phyloP scores from a whole-genome alignment of 192 early-diverging fungal genomes.

The Backusella westeae region DNA sequence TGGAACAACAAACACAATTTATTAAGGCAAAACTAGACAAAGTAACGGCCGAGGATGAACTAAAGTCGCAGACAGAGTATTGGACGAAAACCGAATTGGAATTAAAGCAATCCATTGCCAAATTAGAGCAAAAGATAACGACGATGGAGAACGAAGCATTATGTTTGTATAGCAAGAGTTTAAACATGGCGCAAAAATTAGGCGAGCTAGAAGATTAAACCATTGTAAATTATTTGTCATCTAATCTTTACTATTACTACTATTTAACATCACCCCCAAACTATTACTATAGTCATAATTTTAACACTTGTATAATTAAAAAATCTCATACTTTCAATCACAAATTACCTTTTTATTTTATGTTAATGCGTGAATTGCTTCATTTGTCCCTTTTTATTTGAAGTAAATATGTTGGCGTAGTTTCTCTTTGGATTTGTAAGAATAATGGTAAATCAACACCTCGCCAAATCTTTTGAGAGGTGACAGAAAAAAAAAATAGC shows the following conservation, averaged over 20 bases:
- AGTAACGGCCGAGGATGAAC: not conserved
- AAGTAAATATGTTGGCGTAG: not conserved
- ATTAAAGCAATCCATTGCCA: not conserved
- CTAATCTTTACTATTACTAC: not conserved
- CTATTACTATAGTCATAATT: not conserved
- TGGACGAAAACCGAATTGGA: not conserved
- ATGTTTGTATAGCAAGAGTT: constrained; percentile 12
- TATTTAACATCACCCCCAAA: not conserved
- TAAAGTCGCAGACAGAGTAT: not conserved
- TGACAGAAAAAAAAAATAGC: too few species aligned
- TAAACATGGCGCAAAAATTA: constrained; percentile 14
- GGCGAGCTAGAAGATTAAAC: constrained; percentile 10
- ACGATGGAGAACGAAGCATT: constrained; percentile 11
- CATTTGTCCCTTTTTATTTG: not conserved
- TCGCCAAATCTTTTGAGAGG: too few species aligned
- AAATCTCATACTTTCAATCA: not conserved
- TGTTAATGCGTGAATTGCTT: not conserved
- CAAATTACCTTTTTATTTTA: not conserved
- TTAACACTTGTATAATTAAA: not conserved
- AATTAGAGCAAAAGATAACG: not conserved
- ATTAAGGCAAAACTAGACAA: not conserved
- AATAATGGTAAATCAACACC: too few species aligned
- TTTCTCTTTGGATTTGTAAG: too few species aligned
- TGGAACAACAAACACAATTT: not conserved
- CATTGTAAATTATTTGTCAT: not conserved